A percentile compares a stretch with the other conserved stretches of the same genome.
These are phyloP conservation scores for Geotrichum ghanense DNA, from an alignment of 805 yeast species.

Conservation along the genomic window DNA sequence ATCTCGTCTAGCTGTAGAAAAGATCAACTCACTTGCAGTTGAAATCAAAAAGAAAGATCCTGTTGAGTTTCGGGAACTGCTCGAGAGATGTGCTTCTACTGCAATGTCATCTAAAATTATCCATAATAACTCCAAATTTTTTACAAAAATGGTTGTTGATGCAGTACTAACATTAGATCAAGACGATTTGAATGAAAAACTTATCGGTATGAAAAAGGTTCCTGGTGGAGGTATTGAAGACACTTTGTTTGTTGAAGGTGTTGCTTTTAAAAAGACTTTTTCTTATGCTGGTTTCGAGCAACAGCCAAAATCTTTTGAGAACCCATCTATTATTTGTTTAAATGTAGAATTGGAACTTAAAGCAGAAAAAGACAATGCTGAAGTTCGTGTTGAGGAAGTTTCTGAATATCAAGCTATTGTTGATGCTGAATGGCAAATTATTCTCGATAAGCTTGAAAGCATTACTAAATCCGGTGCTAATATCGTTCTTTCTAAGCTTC, in stretches of 20 bases:
- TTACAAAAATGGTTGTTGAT: conserved; percentile 94
- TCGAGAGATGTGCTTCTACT: conserved; percentile 89
- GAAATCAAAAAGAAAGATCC: conserved; percentile 45
- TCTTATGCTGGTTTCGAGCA: conserved; percentile 98
- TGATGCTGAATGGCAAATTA: conserved; percentile 98
- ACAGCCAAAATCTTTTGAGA: conserved; percentile 75
- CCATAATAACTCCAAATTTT: conserved; percentile 75
- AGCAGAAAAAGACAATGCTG: conserved; percentile 98
- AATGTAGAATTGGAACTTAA: conserved; percentile 93
- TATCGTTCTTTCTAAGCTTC: conserved; percentile 85
- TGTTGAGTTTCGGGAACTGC: conserved; percentile 55
- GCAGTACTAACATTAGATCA: conserved; percentile 83
- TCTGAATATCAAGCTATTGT: conserved; percentile 91
- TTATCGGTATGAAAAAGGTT: conserved; percentile 90
- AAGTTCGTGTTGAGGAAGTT: conserved; percentile 90
- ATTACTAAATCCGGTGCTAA: conserved; percentile 80
- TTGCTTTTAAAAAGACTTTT: conserved; percentile 94
- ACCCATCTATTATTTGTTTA: conserved; percentile 75
- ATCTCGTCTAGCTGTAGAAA: conserved; percentile 59
- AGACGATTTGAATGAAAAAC: conserved; percentile 71
- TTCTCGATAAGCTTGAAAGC: conserved; percentile 72
- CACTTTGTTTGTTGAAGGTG: conserved; percentile 80
- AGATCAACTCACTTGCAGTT: conserved; percentile 64
- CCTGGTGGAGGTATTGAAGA: conserved; percentile 97
- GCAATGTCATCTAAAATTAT: conserved; percentile 96